Base-by-base conservation (phyloP, 495 filamentous ascomycete genomes). In the Neurospora hispaniola region DNA sequence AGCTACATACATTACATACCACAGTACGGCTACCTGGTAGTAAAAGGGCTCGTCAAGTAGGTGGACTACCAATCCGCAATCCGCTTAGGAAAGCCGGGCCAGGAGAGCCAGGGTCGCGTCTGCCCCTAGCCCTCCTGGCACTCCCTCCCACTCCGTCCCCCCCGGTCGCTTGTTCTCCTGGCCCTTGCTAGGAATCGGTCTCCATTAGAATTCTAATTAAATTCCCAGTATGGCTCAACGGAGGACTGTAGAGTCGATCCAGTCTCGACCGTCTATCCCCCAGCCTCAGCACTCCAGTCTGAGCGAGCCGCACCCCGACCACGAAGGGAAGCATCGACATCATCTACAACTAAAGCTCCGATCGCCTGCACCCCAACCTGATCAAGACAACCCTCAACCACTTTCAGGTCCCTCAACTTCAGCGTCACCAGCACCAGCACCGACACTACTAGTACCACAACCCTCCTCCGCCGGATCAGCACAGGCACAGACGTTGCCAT, bases 141-240 rank as follows among this genome's bases (percentile, higher is more conserved):
- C 40, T 31, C 38, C 41, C 27, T 23, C 43, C 54, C 27, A 66
- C 54, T 66, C 54, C 54, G 59, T 77, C 78, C 79, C 80, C 35
- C 35, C 78, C 77, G 74, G 78, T 78, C 77, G 70, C 48, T 6
- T 6, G 35, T 76, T 79, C 78, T 76, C 73, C 59, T 74, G 73
- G 78, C 73, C 74, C 54, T 40, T 70, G 71, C 66, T 73, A 78
- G 79, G 78, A 80, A 81, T 81, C 78, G 77, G 80, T 78, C 79
- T 81, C 80, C 79, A 81, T 81, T 79, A 81, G 81, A 80, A 78
- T 76, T 79, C 79, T 80, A 82, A 82, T 82, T 81, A 82, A 82
- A 82, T 80, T 78, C 78, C 79, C 80, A 82, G 74, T 77, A 82
- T 82, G 80, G 80, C 80, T 79, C 80, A 82, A 81, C 76, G 54